Percentiles rank a stretch among this genome's conserved stretches.
Evolutionary conservation across 1,139 yeast genomes (phyloP).

Genomic region (Taphrina sp.): DNA sequence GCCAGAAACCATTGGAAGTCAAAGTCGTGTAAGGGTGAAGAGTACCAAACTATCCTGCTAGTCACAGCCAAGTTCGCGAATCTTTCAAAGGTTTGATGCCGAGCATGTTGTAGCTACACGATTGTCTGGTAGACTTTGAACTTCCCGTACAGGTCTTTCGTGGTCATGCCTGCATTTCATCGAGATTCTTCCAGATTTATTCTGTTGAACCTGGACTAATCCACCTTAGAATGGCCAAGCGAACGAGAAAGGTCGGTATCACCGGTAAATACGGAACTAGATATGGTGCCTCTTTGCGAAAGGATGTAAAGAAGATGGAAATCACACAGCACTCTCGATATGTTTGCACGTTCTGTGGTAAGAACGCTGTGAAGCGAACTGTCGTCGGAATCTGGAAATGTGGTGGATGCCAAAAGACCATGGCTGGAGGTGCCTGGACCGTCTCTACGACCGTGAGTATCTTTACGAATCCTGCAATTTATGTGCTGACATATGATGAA

Average conservation of each 20-base stretch:
- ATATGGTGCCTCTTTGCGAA: constrained; percentile 92
- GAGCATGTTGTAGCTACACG: no score
- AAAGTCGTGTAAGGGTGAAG: no score
- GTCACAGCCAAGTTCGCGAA: no score
- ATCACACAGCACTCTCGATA: constrained; percentile 91
- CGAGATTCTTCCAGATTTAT: no score
- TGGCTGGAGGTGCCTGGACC: constrained; percentile 99
- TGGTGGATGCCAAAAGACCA: constrained; percentile 89
- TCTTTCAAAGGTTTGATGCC: no score
- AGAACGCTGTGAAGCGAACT: constrained; percentile 96
- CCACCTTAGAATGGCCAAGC: constrained; percentile 79
- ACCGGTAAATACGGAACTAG: constrained; percentile 90
- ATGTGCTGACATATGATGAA: constrained; percentile 74
- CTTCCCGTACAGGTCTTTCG: no score
- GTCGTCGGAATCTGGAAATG: constrained; percentile 99
- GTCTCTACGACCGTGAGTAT: constrained; percentile 54
- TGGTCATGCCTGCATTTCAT: no score
- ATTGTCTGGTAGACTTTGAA: no score
- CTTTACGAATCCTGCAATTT: neutral
- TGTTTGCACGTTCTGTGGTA: constrained; percentile 99
- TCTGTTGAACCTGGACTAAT: no score
- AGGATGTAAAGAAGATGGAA: constrained; percentile 99
- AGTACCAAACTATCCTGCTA: no score
- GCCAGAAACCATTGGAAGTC: no score
- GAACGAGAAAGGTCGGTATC: constrained; percentile 99